These are phyloP conservation scores for Cytospora paraplurivora DNA, from an alignment of 2,329 filamentous ascomycete species.

Conservation along the genomic window DNA sequence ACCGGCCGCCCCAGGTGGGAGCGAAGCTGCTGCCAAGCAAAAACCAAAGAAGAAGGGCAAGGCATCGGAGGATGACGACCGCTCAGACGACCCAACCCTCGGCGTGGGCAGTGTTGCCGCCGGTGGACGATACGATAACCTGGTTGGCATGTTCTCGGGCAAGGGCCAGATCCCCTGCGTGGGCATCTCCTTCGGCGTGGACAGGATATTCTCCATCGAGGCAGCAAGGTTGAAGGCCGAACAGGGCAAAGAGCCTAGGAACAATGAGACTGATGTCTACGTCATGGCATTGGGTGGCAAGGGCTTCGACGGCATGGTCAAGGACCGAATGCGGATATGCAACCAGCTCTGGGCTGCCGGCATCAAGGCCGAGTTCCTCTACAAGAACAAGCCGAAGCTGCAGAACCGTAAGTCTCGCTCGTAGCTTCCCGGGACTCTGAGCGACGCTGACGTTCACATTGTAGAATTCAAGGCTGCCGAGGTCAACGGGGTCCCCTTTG, in stretches of 20 bases:
- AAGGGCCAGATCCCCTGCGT: conserved; percentile 82
- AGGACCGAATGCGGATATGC: conserved; percentile 81
- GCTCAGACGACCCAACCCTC: conserved; percentile 76
- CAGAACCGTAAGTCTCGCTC: conserved; percentile 55
- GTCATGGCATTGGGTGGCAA: conserved; percentile 95
- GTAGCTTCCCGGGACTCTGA: background rate
- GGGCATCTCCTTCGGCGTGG: conserved; percentile 88
- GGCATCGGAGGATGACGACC: conserved; percentile 61
- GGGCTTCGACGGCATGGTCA: conserved; percentile 76
- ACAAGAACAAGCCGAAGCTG: conserved; percentile 89
- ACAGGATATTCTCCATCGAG: conserved; percentile 87
- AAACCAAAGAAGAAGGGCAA: conserved; percentile 53
- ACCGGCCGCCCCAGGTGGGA: conserved; percentile 41
- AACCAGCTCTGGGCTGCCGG: conserved; percentile 81
- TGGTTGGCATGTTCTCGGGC: conserved; percentile 82
- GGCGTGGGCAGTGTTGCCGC: conserved; percentile 87
- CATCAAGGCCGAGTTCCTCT: conserved; percentile 87
- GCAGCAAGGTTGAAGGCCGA: conserved; percentile 72
- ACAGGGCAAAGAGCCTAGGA: conserved; percentile 41
- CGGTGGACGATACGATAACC: conserved; percentile 83
- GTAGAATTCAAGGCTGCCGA: conserved; percentile 86
- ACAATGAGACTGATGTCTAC: conserved; percentile 82
- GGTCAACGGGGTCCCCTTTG: conserved; percentile 75
- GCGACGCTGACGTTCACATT: background rate
- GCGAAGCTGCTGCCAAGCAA: conserved; percentile 41